phyloP scores from a whole-genome alignment of 192 early-diverging fungal species.

The Dissophora globulifera region DNA sequence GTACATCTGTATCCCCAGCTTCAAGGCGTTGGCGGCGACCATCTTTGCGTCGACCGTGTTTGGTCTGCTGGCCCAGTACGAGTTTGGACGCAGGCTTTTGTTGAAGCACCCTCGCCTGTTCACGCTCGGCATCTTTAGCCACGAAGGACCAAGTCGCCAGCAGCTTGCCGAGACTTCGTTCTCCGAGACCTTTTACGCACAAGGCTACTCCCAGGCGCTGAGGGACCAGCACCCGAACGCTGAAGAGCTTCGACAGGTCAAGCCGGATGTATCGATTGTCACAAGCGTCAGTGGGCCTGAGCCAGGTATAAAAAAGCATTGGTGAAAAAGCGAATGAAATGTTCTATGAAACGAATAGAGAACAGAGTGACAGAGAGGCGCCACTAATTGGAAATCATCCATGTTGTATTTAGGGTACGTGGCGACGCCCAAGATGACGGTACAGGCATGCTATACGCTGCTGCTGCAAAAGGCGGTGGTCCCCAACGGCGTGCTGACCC shows the following conservation, averaged over 20 bases:
- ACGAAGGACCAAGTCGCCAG: slow-evolving; percentile 62
- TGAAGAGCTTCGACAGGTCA: slow-evolving; percentile 16
- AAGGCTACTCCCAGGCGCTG: slow-evolving; percentile 60
- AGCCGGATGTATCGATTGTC: slow-evolving; percentile 61
- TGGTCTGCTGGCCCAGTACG: slow-evolving; percentile 56
- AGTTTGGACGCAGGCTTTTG: slow-evolving; percentile 65
- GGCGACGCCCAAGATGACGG: slow-evolving; percentile 66
- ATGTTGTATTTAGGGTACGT: slow-evolving; percentile 69
- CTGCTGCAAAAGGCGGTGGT: slow-evolving; percentile 56
- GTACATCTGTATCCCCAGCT: slow-evolving; percentile 63
- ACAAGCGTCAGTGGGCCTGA: slow-evolving; percentile 72
- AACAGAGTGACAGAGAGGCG: too few relatives aligned
- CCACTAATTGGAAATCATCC: too few relatives aligned
- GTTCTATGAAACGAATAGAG: background rate
- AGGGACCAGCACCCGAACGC: slow-evolving; percentile 14
- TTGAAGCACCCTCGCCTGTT: slow-evolving; percentile 68
- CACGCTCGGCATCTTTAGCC: slow-evolving; percentile 66
- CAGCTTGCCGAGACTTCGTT: slow-evolving; percentile 68
- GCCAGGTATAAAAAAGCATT: slow-evolving; percentile 52
- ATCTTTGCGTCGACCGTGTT: slow-evolving; percentile 60
- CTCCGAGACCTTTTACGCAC: slow-evolving; percentile 60
- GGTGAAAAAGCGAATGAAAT: background rate
- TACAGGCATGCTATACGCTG: slow-evolving; percentile 65
- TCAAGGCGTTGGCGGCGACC: slow-evolving; percentile 52
- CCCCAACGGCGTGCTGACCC: slow-evolving; percentile 62